Conservation (phyloP, 352 stramenopile species). For the Phytophthora constricta region DNA sequence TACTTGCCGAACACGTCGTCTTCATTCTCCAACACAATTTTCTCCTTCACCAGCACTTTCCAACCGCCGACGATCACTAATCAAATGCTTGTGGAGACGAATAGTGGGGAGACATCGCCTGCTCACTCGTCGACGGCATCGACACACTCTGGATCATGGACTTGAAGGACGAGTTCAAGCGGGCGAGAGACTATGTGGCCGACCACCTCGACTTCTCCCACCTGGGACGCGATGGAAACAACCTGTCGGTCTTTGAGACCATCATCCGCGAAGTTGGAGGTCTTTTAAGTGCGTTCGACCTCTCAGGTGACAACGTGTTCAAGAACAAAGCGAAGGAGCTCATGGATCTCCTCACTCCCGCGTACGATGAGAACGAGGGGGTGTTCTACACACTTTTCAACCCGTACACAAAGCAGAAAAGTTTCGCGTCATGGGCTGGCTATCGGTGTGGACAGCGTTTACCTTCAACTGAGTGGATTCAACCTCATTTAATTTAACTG, state of each 20-base stretch:
- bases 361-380: slow-evolving; percentile 91
- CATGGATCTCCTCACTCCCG: slow-evolving; percentile 87
- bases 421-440: slow-evolving; percentile 47
- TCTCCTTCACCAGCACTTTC: slow-evolving; percentile 4
- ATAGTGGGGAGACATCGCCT: slow-evolving; percentile 87
- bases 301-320: slow-evolving; percentile 89
- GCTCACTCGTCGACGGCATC: slow-evolving; percentile 94
- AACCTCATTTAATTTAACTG: too few relatives aligned
- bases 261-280: slow-evolving; percentile 98
- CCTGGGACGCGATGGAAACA: slow-evolving; percentile 56
- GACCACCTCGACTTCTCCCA: slow-evolving; percentile 84
- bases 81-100: slow-evolving; percentile 67
- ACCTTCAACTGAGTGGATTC: too few relatives aligned
- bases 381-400: slow-evolving; percentile 93
- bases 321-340: slow-evolving; percentile 94
- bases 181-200: slow-evolving; percentile 89
- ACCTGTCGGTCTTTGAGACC: slow-evolving; percentile 98
- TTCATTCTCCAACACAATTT: not conserved
- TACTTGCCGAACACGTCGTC: slow-evolving; percentile 68
- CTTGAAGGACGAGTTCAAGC: slow-evolving; percentile 91
- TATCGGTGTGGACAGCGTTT: slow-evolving; percentile 52
- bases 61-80: slow-evolving; percentile 27
- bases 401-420: slow-evolving; percentile 71
- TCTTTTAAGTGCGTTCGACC: slow-evolving; percentile 95
- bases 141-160: slow-evolving; percentile 99